These are phyloP conservation scores for Oryza nivara DNA, from an alignment of 176 grass and related monocot species.

Conservation along the genomic window DNA sequence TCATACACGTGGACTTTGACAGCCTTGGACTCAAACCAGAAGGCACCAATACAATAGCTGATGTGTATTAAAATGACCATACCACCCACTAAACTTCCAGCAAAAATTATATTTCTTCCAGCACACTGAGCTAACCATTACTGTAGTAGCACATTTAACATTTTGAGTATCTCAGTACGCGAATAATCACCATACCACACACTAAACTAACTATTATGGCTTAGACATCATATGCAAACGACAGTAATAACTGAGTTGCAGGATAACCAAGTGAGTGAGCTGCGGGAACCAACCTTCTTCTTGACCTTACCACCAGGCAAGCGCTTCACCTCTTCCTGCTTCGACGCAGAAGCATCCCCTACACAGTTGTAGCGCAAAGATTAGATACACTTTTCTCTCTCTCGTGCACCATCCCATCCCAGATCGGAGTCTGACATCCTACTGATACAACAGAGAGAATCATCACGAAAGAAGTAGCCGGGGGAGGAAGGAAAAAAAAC, in stretches of 20 bases:
- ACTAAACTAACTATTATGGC: not conserved
- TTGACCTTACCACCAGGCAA: conserved; percentile 96
- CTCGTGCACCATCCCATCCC: not conserved
- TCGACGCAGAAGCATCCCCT: conserved; percentile 77
- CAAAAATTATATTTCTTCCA: too few relatives aligned
- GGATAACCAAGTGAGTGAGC: not conserved
- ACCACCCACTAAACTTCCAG: not conserved
- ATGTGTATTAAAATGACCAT: not conserved
- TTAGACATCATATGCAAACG: not conserved
- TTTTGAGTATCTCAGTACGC: too few relatives aligned
- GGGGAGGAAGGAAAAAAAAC: not conserved
- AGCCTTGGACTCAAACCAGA: not conserved
- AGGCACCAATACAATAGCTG: not conserved
- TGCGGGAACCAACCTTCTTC: conserved; percentile 71
- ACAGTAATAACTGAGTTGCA: not conserved
- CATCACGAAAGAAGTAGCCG: not conserved
- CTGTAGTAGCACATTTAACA: not conserved
- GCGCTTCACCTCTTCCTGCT: conserved; percentile 85
- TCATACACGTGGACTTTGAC: not conserved
- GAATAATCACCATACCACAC: not conserved
- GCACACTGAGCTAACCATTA: not conserved
- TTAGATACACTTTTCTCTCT: not conserved
- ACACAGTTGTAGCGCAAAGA: conserved; percentile 5
- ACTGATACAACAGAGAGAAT: not conserved
- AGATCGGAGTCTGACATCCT: not conserved